Conservation (phyloP, 106 monocot species). For the Dioscorea zingiberensis region DNA sequence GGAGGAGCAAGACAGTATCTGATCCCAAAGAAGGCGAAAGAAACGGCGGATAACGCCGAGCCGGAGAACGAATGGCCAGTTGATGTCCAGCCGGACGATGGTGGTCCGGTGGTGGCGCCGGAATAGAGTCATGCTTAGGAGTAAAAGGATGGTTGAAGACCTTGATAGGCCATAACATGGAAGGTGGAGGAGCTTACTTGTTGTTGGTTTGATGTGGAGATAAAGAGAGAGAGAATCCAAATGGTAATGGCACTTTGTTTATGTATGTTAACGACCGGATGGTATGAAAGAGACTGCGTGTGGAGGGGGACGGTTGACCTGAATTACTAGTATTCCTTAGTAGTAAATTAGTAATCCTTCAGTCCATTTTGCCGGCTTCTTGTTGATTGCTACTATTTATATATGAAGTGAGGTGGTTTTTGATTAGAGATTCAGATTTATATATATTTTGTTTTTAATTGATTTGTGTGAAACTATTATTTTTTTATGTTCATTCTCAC, state of each 20-base stretch:
- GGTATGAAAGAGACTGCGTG: conserved; percentile 1
- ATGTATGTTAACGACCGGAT: conserved; percentile 18
- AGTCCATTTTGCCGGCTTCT: no score
- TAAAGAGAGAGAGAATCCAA: no score
- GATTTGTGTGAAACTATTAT: no score
- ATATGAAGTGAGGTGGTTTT: no score
- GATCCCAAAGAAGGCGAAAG: conserved; percentile 33
- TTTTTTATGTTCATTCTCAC: no score
- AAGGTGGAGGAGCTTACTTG: not conserved
- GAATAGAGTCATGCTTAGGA: conserved; percentile 11
- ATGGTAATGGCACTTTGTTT: no score
- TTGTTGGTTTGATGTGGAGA: not conserved
- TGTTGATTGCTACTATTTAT: no score
- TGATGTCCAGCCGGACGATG: conserved; percentile 7
- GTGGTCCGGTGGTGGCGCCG: not conserved
- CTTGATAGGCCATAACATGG: not conserved
- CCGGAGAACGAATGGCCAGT: conserved; percentile 20
- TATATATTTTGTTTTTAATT: no score
- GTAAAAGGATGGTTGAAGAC: conserved; percentile 8
- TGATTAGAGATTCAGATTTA: no score
- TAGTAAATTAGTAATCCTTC: no score
- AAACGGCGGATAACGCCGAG: conserved; percentile 28
- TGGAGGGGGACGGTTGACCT: conserved; percentile 3
- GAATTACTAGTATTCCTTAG: not conserved
- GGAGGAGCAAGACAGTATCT: conserved; percentile 30